Evolutionary conservation across 441 rosid species (phyloP).

Genomic region (Pelargonium myrrhifolium): DNA sequence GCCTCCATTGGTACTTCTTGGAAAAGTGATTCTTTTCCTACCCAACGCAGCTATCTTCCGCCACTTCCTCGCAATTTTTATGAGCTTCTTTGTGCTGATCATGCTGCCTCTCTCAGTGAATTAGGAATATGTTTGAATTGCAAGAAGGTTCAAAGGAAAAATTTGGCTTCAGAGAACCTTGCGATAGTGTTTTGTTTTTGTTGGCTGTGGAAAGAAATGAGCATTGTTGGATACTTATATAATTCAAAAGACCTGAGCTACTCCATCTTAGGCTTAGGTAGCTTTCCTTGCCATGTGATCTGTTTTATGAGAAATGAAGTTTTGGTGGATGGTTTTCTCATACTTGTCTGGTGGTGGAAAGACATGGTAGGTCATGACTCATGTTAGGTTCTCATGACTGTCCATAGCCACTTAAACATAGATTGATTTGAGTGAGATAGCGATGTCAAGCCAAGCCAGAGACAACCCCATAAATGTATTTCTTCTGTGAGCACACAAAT

Average conservation of each 20-base stretch:
- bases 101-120: conserved; percentile 8
- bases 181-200: not conserved
- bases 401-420: too few species aligned
- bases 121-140: too few species aligned
- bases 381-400: too few species aligned
- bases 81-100: conserved; percentile 31
- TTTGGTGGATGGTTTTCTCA: not conserved
- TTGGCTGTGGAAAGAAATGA: not conserved
- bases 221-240: not conserved
- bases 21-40: not conserved
- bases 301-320: not conserved
- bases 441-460: too few species aligned
- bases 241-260: too few species aligned
- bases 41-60: conserved; percentile 19
- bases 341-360: too few species aligned
- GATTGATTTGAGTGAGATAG: too few species aligned
- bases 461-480: too few species aligned
- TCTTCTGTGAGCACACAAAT: too few species aligned
- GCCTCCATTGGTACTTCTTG: not conserved
- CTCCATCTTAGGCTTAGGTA: not conserved
- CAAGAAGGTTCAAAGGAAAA: too few species aligned
- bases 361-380: not conserved
- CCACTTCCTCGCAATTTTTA: conserved; percentile 35
- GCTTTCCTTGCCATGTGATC: not conserved
- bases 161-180: too few species aligned